Evolutionary conservation across 1,284 basidiomycete species (phyloP).

Genomic region (Ceratobasidium sp.): DNA sequence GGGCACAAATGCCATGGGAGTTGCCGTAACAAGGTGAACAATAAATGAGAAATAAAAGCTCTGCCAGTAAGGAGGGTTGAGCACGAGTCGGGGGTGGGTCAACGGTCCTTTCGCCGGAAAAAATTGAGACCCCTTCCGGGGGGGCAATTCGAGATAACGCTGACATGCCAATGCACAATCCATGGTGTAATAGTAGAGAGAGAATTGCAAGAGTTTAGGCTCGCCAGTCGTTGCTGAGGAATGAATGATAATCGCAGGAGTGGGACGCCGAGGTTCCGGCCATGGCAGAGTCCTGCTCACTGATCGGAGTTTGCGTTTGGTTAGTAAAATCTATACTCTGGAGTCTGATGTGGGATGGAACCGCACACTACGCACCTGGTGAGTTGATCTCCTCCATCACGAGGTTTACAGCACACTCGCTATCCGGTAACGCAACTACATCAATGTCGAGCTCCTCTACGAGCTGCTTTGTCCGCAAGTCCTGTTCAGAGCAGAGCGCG

Average conservation of each 20-base stretch:
- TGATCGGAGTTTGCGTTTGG: too few species aligned
- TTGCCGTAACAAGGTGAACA: neutral
- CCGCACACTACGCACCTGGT: neutral
- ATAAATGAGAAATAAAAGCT: neutral
- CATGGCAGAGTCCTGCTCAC: too few species aligned
- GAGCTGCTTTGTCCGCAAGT: neutral
- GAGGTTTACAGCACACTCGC: neutral
- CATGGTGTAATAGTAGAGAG: slow-evolving; percentile 12
- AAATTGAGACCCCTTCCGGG: neutral
- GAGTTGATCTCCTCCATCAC: neutral
- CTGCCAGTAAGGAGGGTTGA: neutral
- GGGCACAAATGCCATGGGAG: neutral
- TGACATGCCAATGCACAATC: neutral
- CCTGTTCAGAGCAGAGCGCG: neutral
- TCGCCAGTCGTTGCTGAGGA: neutral
- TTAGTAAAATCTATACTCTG: too few species aligned
- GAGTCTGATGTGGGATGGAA: too few species aligned
- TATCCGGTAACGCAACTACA: neutral
- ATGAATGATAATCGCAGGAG: slow-evolving; percentile 1
- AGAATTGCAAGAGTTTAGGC: slow-evolving; percentile 15
- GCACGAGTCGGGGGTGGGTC: slow-evolving; percentile 13
- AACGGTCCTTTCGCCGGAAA: slow-evolving; percentile 10
- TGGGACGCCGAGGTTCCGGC: neutral
- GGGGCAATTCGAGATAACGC: neutral
- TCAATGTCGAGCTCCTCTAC: neutral